Percentiles rank a stretch among this genome's conserved stretches.
Conservation (phyloP, 306 rosid species). For the Acacia acuminata region DNA sequence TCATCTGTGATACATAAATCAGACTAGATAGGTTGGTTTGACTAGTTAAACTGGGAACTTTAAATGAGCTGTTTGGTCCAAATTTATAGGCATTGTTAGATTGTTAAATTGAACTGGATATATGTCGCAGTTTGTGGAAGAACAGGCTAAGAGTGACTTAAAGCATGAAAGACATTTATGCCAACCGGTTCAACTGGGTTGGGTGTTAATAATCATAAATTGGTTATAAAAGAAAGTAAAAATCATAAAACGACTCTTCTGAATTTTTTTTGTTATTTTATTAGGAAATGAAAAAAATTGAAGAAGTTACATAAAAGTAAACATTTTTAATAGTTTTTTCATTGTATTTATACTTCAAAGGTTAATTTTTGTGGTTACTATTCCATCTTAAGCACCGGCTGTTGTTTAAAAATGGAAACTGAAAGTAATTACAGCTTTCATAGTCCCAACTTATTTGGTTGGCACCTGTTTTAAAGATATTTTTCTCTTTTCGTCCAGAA, state of each 20-base stretch:
- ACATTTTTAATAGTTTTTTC: neutral
- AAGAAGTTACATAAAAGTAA: neutral
- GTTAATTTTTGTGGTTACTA: neutral
- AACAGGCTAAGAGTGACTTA: neutral
- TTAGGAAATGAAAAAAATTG: neutral
- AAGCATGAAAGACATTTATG: neutral
- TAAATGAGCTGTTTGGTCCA: neutral
- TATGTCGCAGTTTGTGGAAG: neutral
- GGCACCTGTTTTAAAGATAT: slow-evolving; percentile 10
- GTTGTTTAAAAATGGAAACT: slow-evolving; percentile 8
- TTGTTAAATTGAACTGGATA: neutral
- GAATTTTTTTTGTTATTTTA: neutral
- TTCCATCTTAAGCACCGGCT: neutral
- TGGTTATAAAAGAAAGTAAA: neutral
- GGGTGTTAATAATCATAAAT: neutral
- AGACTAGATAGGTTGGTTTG: neutral
- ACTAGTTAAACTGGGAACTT: slow-evolving; percentile 18
- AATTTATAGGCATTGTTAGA: neutral
- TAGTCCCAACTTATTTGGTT: slow-evolving; percentile 16
- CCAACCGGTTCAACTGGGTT: neutral
- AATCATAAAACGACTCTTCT: neutral
- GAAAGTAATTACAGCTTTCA: neutral
- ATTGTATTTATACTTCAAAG: neutral
- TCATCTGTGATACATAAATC: neutral
- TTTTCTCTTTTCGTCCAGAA: neutral